These are phyloP conservation scores for Alternaria alternata DNA, from an alignment of 2,329 filamentous ascomycete genomes.

Conservation along the genomic window DNA sequence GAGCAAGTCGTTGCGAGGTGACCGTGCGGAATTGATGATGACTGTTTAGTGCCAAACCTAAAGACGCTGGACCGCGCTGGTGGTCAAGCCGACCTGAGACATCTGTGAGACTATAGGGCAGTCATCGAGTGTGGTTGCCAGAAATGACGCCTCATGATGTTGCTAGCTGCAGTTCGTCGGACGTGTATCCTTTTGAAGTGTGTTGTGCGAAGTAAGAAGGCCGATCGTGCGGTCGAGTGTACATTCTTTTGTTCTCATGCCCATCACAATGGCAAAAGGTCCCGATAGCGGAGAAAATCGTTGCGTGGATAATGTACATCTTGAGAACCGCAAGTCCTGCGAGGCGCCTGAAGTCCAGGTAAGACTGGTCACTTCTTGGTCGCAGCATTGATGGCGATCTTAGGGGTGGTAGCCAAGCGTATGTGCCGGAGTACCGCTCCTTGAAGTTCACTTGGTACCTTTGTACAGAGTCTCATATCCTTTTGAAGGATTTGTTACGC, in stretches of 20 bases:
- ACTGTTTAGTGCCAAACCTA: conserved; percentile 9
- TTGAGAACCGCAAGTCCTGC: not conserved
- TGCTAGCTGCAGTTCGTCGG: conserved; percentile 12
- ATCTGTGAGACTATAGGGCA: conserved; percentile 8
- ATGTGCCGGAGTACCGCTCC: not conserved
- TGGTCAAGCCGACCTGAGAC: conserved; percentile 12
- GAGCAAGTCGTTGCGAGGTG: conserved; percentile 20
- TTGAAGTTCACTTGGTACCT: not conserved
- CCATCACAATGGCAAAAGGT: not conserved
- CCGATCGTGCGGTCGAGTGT: conserved; percentile 4
- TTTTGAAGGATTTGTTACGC: not conserved
- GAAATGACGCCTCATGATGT: conserved; percentile 3
- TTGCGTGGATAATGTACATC: not conserved
- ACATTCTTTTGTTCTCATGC: not conserved
- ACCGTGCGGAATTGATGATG: conserved; percentile 16
- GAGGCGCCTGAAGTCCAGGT: not conserved
- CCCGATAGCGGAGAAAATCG: not conserved
- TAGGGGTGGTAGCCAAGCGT: not conserved
- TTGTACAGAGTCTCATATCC: not conserved
- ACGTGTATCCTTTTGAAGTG: conserved; percentile 22
- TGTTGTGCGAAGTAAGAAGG: conserved; percentile 17
- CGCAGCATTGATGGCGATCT: not conserved
- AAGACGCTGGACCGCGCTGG: conserved; percentile 3
- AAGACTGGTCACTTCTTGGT: not conserved
- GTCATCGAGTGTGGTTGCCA: not conserved